These are phyloP conservation scores for Backusella luteola DNA, from an alignment of 192 early-diverging fungal genomes.

Conservation along the genomic window DNA sequence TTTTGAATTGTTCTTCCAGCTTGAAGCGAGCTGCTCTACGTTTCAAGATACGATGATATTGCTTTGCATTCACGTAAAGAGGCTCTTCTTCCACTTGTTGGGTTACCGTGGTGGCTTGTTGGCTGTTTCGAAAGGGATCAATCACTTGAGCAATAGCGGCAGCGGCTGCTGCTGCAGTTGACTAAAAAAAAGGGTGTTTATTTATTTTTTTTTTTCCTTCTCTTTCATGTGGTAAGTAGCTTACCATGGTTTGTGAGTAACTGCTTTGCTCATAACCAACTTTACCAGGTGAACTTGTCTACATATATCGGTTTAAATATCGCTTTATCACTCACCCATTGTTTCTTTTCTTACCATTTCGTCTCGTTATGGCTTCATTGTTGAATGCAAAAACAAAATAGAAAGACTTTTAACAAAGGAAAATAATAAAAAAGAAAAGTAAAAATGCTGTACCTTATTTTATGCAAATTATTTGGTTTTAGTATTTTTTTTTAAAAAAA, in stretches of 20 bases:
- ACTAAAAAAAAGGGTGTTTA: background rate
- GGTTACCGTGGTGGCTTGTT: background rate
- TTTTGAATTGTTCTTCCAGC: constrained; percentile 75
- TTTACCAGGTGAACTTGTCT: background rate
- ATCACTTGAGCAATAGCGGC: constrained; percentile 6
- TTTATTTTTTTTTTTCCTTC: background rate
- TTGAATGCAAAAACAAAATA: background rate
- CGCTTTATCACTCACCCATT: background rate
- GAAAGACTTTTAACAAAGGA: background rate
- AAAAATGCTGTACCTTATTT: background rate
- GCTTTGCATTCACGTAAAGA: constrained; percentile 97
- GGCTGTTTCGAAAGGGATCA: background rate
- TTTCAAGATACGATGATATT: constrained; percentile 96
- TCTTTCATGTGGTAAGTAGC: too few relatives aligned
- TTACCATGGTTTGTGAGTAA: background rate
- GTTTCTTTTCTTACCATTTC: background rate
- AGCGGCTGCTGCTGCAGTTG: background rate
- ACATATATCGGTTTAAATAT: background rate
- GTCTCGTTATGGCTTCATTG: background rate
- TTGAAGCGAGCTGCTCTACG: constrained; percentile 86
- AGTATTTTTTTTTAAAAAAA: background rate
- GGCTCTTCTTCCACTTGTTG: constrained; percentile 66
- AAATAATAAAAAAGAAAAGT: background rate
- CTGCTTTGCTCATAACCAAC: background rate
- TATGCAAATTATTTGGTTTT: background rate